Evolutionary conservation across 192 early-diverging fungal species (phyloP).

Genomic region (Dissophora ornata): DNA sequence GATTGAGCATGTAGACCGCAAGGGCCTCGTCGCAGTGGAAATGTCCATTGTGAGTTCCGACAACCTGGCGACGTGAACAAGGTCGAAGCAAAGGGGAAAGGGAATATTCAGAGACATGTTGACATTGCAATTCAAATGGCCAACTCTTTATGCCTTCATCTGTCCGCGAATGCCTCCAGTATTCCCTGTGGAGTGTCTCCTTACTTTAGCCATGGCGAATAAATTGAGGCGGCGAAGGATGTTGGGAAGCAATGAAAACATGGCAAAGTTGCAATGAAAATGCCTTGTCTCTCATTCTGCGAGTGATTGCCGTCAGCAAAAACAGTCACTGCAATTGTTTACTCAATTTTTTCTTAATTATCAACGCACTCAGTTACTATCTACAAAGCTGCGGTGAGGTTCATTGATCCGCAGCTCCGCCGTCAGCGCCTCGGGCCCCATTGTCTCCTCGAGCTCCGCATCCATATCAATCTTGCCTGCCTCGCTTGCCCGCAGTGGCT

Average conservation of each 20-base stretch:
- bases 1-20: conserved; percentile 87
- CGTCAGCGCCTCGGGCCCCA: conserved; percentile 12
- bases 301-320: too few relatives aligned
- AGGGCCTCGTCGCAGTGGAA: conserved; percentile 93
- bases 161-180: too few relatives aligned
- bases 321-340: too few relatives aligned
- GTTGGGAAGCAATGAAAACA: conserved; percentile 14
- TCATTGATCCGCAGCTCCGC: conserved; percentile 27
- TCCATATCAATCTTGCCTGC: conserved; percentile 5
- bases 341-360: too few relatives aligned
- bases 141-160: too few relatives aligned
- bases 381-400: conserved; percentile 5
- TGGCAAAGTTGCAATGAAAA: conserved; percentile 14
- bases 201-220: conserved; percentile 40
- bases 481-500: conserved; percentile 5
- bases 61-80: conserved; percentile 57
- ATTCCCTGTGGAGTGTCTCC: background rate
- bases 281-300: too few relatives aligned
- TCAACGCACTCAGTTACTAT: too few relatives aligned
- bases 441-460: conserved; percentile 2
- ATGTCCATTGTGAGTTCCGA: conserved; percentile 89
- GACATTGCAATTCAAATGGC: too few relatives aligned
- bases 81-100: too few relatives aligned
- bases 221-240: background rate
- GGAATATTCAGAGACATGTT: too few relatives aligned